Evolutionary conservation across 1,139 yeast species (phyloP).

Genomic region (Taphrina deformans): DNA sequence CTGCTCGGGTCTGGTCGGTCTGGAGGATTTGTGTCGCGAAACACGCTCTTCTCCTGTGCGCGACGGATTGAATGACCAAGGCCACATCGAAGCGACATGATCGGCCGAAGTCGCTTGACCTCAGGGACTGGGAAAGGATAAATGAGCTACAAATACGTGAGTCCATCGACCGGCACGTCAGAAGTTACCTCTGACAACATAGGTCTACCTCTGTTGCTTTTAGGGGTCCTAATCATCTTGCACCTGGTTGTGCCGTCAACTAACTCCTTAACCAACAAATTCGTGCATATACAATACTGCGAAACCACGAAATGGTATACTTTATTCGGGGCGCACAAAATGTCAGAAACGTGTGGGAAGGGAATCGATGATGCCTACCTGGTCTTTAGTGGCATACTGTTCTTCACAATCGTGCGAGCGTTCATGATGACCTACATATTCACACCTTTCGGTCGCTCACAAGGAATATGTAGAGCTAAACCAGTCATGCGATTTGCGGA

Average conservation of each 20-base stretch:
- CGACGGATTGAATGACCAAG: slow-evolving; percentile 6
- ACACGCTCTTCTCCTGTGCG: background rate
- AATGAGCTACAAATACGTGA: slow-evolving; percentile 5
- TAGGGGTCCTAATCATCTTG: background rate
- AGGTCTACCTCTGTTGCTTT: background rate
- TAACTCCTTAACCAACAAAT: slow-evolving; percentile 1
- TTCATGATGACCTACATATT: slow-evolving; percentile 59
- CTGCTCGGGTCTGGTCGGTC: background rate
- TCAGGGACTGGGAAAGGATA: slow-evolving; percentile 2
- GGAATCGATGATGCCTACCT: slow-evolving; percentile 41
- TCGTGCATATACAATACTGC: slow-evolving; percentile 24
- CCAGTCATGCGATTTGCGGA: slow-evolving; percentile 73
- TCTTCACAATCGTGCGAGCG: slow-evolving; percentile 62
- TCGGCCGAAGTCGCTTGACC: background rate
- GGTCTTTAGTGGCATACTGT: slow-evolving; percentile 58
- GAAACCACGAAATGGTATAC: slow-evolving; percentile 7
- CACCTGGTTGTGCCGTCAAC: background rate
- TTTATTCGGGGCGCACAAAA: background rate
- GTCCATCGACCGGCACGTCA: background rate
- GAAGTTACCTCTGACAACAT: background rate
- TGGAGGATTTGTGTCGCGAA: background rate
- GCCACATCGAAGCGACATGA: background rate
- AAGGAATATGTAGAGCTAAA: slow-evolving; percentile 54
- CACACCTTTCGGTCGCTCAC: slow-evolving; percentile 58
- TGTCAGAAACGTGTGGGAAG: slow-evolving; percentile 35